These are phyloP conservation scores for Aspergillus spinulosporus DNA, from an alignment of 2,329 filamentous ascomycete genomes.

Conservation along the genomic window DNA sequence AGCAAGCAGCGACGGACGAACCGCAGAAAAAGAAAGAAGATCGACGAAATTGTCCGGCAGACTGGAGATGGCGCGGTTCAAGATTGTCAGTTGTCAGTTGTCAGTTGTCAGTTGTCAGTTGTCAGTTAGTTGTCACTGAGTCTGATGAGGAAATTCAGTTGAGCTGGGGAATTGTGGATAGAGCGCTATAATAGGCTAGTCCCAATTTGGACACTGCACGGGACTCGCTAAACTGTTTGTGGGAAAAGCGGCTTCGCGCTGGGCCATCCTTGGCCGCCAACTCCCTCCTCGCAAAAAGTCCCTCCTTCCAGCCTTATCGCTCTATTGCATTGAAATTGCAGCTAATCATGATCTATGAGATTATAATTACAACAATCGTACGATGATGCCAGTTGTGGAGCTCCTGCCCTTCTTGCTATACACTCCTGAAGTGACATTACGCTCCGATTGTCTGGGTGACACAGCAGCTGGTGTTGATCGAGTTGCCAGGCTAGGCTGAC, in stretches of 20 bases:
- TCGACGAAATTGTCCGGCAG: constrained; percentile 12
- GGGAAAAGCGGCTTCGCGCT: constrained; percentile 1
- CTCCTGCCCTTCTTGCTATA: background rate
- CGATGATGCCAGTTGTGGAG: background rate
- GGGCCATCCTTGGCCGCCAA: background rate
- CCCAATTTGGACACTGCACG: constrained; percentile 19
- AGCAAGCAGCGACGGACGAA: constrained; percentile 8
- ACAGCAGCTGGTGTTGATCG: constrained; percentile 17
- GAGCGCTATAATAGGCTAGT: background rate
- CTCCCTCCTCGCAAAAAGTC: background rate
- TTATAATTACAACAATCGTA: background rate
- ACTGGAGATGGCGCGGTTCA: background rate
- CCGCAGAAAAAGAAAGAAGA: constrained; percentile 16
- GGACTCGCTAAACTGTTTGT: constrained; percentile 12
- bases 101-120: too few species aligned
- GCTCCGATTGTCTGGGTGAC: constrained; percentile 16
- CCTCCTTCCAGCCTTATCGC: background rate
- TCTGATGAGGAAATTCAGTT: background rate
- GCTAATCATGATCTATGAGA: background rate
- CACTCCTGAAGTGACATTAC: constrained; percentile 1
- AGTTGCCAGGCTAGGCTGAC: constrained; percentile 9
- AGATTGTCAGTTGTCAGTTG: background rate
- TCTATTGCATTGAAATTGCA: background rate
- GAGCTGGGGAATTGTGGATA: background rate
- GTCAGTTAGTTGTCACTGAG: background rate